Conservation (phyloP, 441 rosid genomes). For the Kokia cookei region DNA sequence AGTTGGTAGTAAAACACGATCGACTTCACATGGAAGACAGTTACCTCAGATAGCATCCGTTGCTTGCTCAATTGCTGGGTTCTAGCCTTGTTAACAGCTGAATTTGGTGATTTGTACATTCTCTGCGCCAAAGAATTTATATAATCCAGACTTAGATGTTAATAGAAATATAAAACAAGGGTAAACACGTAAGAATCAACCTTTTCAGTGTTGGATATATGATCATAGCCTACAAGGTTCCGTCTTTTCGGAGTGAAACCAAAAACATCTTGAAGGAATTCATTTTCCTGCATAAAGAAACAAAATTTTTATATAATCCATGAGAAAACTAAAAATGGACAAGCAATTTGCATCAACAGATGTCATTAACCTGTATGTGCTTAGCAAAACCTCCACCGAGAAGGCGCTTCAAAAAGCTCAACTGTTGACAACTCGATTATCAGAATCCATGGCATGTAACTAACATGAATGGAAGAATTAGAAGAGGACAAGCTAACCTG, state of each 20-base stretch:
- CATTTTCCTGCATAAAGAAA: constrained; percentile 60
- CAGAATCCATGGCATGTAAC: background rate
- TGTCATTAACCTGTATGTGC: constrained; percentile 61
- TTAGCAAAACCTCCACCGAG: no score
- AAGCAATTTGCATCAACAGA: background rate
- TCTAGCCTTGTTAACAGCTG: constrained; percentile 73
- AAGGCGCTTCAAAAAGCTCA: no score
- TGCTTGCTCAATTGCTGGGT: constrained; percentile 73
- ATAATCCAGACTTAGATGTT: no score
- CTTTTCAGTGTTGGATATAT: constrained; percentile 50
- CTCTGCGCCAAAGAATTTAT: constrained; percentile 33
- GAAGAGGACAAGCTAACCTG: constrained; percentile 41
- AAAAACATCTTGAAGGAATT: constrained; percentile 69
- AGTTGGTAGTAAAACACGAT: background rate
- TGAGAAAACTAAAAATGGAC: background rate
- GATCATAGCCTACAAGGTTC: constrained; percentile 27
- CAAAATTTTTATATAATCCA: background rate
- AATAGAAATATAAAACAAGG: no score
- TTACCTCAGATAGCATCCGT: constrained; percentile 69
- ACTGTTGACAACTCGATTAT: background rate
- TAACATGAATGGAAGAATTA: background rate
- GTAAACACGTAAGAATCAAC: constrained; percentile 9
- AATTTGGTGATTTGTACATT: constrained; percentile 62
- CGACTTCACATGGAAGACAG: background rate
- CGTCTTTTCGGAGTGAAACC: constrained; percentile 64